Evolutionary conservation across 2,329 filamentous ascomycete species (phyloP).

Genomic region (Clonostachys byssicola): DNA sequence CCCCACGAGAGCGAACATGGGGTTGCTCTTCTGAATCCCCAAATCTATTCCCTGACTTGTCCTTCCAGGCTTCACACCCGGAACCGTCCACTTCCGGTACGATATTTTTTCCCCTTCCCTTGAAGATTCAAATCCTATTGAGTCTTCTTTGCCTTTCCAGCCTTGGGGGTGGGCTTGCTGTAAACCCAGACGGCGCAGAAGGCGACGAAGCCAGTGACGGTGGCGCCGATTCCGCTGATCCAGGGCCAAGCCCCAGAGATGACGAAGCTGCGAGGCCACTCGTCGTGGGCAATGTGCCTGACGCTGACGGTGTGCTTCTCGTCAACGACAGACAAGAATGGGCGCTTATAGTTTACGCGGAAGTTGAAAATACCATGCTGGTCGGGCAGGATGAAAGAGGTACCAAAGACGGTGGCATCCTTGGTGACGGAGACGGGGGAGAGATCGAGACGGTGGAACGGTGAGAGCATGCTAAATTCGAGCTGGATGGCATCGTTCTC

Average conservation of each 20-base stretch:
- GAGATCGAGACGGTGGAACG: slow-evolving; percentile 86
- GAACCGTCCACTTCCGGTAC: background rate
- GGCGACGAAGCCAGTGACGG: slow-evolving; percentile 75
- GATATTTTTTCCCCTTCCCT: background rate
- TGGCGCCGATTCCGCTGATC: slow-evolving; percentile 83
- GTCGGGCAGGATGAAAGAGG: slow-evolving; percentile 80
- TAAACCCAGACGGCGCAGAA: slow-evolving; percentile 91
- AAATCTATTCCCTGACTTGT: no score
- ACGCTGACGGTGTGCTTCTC: slow-evolving; percentile 95
- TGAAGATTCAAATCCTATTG: slow-evolving; percentile 23
- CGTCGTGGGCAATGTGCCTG: slow-evolving; percentile 93
- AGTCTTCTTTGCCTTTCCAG: slow-evolving; percentile 36
- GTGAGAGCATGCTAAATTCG: slow-evolving; percentile 97
- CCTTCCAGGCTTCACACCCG: no score
- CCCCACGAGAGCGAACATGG: no score
- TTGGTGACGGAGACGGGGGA: slow-evolving; percentile 49
- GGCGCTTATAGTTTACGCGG: slow-evolving; percentile 93
- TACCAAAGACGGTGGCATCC: slow-evolving; percentile 69
- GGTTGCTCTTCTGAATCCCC: no score
- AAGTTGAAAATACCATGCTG: slow-evolving; percentile 99
- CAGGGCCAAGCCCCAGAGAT: slow-evolving; percentile 94
- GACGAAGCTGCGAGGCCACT: slow-evolving; percentile 86
- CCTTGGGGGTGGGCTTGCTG: slow-evolving; percentile 39
- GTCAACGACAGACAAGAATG: slow-evolving; percentile 83
- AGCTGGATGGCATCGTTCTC: slow-evolving; percentile 76